These are phyloP conservation scores for Colletotrichum sp. DNA, from an alignment of 2,329 filamentous ascomycete genomes.

Conservation along the genomic window DNA sequence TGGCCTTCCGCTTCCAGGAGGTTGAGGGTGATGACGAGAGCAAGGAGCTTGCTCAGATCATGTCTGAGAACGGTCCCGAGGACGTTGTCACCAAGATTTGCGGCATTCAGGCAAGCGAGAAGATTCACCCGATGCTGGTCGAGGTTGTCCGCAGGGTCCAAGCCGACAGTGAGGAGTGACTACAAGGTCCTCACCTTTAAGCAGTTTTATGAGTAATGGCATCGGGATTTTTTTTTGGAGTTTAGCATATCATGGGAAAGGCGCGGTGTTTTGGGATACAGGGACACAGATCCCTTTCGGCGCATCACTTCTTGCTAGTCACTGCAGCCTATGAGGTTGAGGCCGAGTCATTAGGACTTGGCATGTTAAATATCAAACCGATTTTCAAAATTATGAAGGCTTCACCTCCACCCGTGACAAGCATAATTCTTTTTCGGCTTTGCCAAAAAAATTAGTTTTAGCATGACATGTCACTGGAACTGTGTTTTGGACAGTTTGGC, in stretches of 20 bases:
- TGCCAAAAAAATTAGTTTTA: no score
- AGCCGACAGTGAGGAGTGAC: conserved; percentile 57
- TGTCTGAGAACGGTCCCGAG: conserved; percentile 74
- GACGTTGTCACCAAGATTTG: conserved; percentile 82
- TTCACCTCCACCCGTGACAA: no score
- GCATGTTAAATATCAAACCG: neutral
- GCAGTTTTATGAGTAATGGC: neutral
- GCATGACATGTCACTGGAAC: no score
- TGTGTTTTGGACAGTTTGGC: no score
- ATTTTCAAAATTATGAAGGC: accelerated
- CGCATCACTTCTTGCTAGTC: neutral
- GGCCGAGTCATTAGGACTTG: neutral
- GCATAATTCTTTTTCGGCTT: no score
- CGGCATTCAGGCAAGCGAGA: conserved; percentile 76
- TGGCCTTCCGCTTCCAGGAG: conserved; percentile 94
- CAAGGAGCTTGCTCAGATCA: conserved; percentile 81
- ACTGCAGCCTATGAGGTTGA: neutral
- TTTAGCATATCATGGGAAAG: conserved; percentile 14
- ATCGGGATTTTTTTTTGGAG: neutral
- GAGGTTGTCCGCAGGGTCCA: conserved; percentile 86
- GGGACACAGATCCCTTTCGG: neutral
- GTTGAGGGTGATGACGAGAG: conserved; percentile 92
- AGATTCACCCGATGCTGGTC: conserved; percentile 77
- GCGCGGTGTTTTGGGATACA: neutral
- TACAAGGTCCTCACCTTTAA: conserved; percentile 15